A percentile compares a stretch with the other conserved stretches of the same genome.
Conservation (phyloP, 129 eudicot genomes). For the Artemisia argyi region DNA sequence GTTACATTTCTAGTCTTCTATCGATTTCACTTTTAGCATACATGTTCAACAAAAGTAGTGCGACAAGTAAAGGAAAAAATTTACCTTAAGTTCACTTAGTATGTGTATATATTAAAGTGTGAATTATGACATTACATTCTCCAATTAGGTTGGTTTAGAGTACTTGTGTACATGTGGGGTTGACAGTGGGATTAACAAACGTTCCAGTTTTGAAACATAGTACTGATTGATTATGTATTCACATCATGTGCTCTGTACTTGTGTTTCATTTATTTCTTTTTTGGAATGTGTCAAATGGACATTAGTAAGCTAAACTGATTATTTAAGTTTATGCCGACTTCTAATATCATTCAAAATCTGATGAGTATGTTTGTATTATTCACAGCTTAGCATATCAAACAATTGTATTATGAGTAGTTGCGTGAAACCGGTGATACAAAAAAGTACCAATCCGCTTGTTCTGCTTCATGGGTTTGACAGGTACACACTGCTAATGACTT, state of each 20-base stretch:
- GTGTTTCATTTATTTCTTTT: not conserved
- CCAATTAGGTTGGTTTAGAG: no score
- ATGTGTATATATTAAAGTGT: no score
- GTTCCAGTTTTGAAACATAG: not conserved
- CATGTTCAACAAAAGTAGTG: no score
- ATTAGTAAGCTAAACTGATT: not conserved
- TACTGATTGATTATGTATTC: not conserved
- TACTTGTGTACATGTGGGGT: no score
- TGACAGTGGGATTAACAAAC: not conserved
- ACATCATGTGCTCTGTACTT: not conserved
- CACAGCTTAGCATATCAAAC: conserved; percentile 58
- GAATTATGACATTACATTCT: no score
- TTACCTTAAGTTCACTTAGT: no score
- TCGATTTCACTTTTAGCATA: no score
- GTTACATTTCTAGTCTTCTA: no score
- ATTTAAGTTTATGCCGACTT: not conserved
- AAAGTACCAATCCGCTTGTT: conserved; percentile 62
- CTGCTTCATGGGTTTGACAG: conserved; percentile 97
- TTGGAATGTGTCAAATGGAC: conserved; percentile 1
- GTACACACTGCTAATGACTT: conserved; percentile 26
- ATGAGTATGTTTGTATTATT: conserved; percentile 11
- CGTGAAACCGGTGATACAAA: conserved; percentile 59
- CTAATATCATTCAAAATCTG: not conserved
- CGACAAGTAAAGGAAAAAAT: no score
- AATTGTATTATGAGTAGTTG: conserved; percentile 83